Conservation (phyloP, 768 basidiomycete genomes). For the Dictyophora rubrovolvata region DNA sequence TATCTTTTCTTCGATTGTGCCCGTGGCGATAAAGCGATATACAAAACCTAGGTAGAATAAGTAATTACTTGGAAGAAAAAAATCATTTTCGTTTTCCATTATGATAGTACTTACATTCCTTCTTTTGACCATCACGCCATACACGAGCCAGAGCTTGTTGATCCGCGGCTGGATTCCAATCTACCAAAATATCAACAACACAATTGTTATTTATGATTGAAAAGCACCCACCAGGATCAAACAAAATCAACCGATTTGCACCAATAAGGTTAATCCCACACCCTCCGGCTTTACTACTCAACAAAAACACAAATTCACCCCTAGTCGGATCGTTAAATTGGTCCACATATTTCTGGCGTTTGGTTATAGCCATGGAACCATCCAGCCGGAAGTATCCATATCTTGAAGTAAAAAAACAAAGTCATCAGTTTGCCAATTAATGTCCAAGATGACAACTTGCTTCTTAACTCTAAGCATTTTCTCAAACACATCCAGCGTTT, state of each 20-base stretch:
- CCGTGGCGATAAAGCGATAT: slow-evolving; percentile 94
- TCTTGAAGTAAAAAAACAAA: slow-evolving; percentile 32
- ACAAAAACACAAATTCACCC: slow-evolving; percentile 88
- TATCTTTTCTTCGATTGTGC: slow-evolving; percentile 98
- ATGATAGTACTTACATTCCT: slow-evolving; percentile 66
- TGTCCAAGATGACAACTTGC: slow-evolving; percentile 29
- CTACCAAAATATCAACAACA: slow-evolving; percentile 27
- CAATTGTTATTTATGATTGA: background rate
- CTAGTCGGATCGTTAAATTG: slow-evolving; percentile 90
- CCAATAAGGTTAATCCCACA: slow-evolving; percentile 97
- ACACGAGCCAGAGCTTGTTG: slow-evolving; percentile 97
- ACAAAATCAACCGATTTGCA: slow-evolving; percentile 89
- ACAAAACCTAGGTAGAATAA: slow-evolving; percentile 65
- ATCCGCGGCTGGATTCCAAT: slow-evolving; percentile 98
- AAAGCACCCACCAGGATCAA: slow-evolving; percentile 69
- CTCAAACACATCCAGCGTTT: slow-evolving; percentile 89
- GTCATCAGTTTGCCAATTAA: slow-evolving; percentile 7
- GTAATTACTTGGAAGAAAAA: background rate
- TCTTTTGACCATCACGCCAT: slow-evolving; percentile 99
- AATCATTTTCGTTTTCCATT: background rate
- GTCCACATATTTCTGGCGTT: slow-evolving; percentile 92
- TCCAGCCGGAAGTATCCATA: slow-evolving; percentile 90
- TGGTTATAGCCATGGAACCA: slow-evolving; percentile 85
- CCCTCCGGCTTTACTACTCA: slow-evolving; percentile 93
- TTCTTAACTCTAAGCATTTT: slow-evolving; percentile 78